Percentiles rank a stretch among this genome's conserved stretches.
phyloP scores from a whole-genome alignment of 805 yeast genomes.

The Yamadazyma akitaensis region DNA sequence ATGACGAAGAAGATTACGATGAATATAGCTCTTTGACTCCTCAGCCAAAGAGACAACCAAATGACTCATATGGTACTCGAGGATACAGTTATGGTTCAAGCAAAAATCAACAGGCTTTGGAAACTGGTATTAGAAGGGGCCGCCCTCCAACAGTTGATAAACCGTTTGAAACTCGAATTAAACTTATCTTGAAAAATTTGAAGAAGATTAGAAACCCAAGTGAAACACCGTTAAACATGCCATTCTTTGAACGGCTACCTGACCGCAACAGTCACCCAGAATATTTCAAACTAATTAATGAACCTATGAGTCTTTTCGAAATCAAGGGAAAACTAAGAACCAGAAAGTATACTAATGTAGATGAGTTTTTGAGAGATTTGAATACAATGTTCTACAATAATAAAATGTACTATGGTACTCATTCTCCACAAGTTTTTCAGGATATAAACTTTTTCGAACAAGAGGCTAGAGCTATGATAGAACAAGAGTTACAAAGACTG shows the following conservation, averaged over 20 bases:
- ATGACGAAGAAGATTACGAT: slow-evolving; percentile 17
- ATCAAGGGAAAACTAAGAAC: slow-evolving; percentile 82
- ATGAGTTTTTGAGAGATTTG: slow-evolving; percentile 74
- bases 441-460: slow-evolving; percentile 65
- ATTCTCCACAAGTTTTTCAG: slow-evolving; percentile 53
- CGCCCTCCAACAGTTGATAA: slow-evolving; percentile 89
- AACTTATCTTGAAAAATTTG: slow-evolving; percentile 75
- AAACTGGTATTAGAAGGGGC: slow-evolving; percentile 68
- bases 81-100: neutral
- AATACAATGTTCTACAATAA: slow-evolving; percentile 71
- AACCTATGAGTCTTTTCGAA: slow-evolving; percentile 67
- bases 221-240: slow-evolving; percentile 45
- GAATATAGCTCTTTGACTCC: slow-evolving; percentile 13
- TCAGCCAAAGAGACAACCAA: slow-evolving; percentile 6
- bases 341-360: slow-evolving; percentile 74
- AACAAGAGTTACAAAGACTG: slow-evolving; percentile 73
- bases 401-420: slow-evolving; percentile 52
- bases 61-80: neutral
- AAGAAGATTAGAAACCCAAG: slow-evolving; percentile 63
- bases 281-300: slow-evolving; percentile 50
- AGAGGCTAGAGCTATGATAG: slow-evolving; percentile 53
- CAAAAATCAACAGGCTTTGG: slow-evolving; percentile 12
- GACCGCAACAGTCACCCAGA: slow-evolving; percentile 54
- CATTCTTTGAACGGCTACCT: slow-evolving; percentile 78
- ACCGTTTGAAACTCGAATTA: slow-evolving; percentile 90